Evolutionary conservation across 768 basidiomycete species (phyloP).

Genomic region (Mycena kentingensis): DNA sequence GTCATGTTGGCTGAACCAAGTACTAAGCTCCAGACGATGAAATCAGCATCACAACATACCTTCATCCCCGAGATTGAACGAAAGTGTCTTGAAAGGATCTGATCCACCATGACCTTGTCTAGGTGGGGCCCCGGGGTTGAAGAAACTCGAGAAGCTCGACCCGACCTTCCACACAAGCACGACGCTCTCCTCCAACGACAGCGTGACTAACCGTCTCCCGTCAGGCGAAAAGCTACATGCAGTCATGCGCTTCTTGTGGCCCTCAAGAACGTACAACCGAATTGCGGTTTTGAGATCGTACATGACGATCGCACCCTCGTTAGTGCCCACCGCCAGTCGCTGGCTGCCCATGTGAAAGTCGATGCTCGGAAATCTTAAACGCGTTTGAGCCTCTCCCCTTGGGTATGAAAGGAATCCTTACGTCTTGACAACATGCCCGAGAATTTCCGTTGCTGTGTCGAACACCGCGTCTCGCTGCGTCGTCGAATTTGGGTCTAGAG

Average conservation of each 20-base stretch:
- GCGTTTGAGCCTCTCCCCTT: background rate
- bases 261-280: slow-evolving; percentile 91
- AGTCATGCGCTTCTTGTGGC: slow-evolving; percentile 78
- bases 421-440: slow-evolving; percentile 94
- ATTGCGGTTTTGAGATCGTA: slow-evolving; percentile 97
- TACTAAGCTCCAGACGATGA: background rate
- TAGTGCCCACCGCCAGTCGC: slow-evolving; percentile 89
- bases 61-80: slow-evolving; percentile 82
- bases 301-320: slow-evolving; percentile 92
- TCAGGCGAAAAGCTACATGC: slow-evolving; percentile 94
- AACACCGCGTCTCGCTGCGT: slow-evolving; percentile 79
- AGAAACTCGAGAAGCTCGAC: slow-evolving; percentile 83
- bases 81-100: slow-evolving; percentile 84
- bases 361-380: slow-evolving; percentile 80
- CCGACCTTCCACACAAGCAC: slow-evolving; percentile 98
- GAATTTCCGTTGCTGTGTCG: slow-evolving; percentile 90
- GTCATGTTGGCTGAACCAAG: slow-evolving; percentile 39
- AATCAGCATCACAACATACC: slow-evolving; percentile 48
- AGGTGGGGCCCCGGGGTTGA: slow-evolving; percentile 89
- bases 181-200: slow-evolving; percentile 81
- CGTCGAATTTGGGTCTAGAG: slow-evolving; percentile 87
- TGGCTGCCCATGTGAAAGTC: slow-evolving; percentile 90
- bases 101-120: slow-evolving; percentile 82
- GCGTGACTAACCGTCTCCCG: slow-evolving; percentile 83
- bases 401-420: slow-evolving; percentile 39